Conservation (phyloP, 129 eudicot genomes). For the Flaveria bidentis region DNA sequence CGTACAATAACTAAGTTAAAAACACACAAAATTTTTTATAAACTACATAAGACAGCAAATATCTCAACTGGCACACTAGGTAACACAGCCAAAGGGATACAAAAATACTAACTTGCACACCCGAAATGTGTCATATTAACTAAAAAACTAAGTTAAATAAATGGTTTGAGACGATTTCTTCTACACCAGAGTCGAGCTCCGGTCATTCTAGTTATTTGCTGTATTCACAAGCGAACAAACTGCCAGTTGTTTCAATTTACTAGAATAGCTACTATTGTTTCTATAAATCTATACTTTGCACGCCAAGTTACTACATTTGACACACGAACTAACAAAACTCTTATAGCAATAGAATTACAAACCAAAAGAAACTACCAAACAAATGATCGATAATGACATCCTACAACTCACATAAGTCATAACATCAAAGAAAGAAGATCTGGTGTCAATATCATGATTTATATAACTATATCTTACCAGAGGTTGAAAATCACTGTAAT, state of each 20-base stretch:
- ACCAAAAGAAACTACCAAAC: neutral
- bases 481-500: constrained; percentile 61
- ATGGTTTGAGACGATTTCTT: neutral
- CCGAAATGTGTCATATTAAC: neutral
- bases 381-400: no score
- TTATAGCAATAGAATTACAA: neutral
- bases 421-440: neutral
- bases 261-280: neutral
- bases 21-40: neutral
- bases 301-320: neutral
- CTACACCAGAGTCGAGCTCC: neutral
- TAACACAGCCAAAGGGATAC: neutral
- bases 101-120: neutral
- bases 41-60: neutral
- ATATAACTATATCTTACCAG: constrained; percentile 33
- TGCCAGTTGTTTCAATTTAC: neutral
- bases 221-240: neutral
- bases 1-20: neutral
- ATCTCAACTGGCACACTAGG: neutral
- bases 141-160: neutral
- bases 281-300: neutral
- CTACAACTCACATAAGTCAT: neutral
- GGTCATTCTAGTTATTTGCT: neutral
- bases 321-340: neutral
- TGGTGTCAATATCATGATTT: neutral